These are phyloP conservation scores for Cyclotella kingstonii DNA, from an alignment of 108 stramenopile species.

Conservation along the genomic window DNA sequence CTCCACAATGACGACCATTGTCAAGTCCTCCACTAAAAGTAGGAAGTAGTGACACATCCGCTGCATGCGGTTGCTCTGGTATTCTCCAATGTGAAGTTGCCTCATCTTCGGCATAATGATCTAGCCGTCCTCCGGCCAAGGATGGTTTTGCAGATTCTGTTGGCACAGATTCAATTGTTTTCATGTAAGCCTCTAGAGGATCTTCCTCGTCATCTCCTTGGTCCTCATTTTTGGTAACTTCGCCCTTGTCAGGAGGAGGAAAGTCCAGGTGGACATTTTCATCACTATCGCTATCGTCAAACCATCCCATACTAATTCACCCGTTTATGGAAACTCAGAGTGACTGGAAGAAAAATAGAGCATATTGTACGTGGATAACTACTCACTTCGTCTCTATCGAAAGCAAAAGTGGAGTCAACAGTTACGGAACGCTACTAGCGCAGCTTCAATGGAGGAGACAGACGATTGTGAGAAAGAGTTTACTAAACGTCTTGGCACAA, in stretches of 20 bases:
- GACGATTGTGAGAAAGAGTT: too few relatives aligned
- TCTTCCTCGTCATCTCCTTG: constrained; percentile 62
- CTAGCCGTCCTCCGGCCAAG: constrained; percentile 45
- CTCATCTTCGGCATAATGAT: constrained; percentile 81
- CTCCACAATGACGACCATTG: not conserved
- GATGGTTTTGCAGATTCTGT: not conserved
- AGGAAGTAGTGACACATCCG: not conserved
- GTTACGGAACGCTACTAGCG: too few relatives aligned
- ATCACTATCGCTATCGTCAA: constrained; percentile 22
- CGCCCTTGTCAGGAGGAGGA: not conserved
- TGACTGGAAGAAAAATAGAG: too few relatives aligned
- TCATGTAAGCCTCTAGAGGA: constrained; percentile 87
- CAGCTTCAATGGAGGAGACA: too few relatives aligned
- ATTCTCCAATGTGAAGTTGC: constrained; percentile 74
- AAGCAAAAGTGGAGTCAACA: too few relatives aligned
- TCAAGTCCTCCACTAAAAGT: not conserved
- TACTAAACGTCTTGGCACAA: too few relatives aligned
- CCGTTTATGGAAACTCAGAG: too few relatives aligned
- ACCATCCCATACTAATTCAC: constrained; percentile 29
- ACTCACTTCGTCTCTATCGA: too few relatives aligned
- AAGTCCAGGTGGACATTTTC: not conserved
- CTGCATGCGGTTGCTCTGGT: not conserved
- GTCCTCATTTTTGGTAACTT: not conserved
- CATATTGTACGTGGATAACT: too few relatives aligned
- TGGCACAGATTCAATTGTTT: constrained; percentile 31